phyloP scores from a whole-genome alignment of 768 basidiomycete species.

The Lyophyllum semitale region DNA sequence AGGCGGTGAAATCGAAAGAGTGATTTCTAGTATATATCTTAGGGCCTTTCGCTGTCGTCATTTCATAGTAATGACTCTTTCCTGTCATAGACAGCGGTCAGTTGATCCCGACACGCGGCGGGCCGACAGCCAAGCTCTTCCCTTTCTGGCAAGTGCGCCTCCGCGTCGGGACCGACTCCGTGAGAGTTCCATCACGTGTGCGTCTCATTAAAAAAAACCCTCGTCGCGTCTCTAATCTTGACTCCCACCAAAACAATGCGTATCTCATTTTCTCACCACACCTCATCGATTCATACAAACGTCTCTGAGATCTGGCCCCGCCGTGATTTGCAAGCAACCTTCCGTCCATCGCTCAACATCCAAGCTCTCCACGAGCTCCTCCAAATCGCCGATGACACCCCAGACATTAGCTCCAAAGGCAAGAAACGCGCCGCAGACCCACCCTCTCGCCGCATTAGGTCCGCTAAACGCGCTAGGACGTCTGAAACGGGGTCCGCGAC shows the following conservation, averaged over 20 bases:
- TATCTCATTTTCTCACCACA: constrained; percentile 16
- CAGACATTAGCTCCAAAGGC: constrained; percentile 12
- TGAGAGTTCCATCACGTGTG: not conserved
- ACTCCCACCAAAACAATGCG: constrained; percentile 12
- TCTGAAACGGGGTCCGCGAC: not conserved
- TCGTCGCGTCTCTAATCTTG: constrained; percentile 9
- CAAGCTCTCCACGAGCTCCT: constrained; percentile 22
- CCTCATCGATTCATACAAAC: constrained; percentile 5
- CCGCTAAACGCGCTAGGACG: constrained; percentile 17
- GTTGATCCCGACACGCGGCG: not conserved
- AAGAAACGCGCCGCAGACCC: constrained; percentile 15
- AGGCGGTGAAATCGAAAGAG: not conserved
- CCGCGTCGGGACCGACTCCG: constrained; percentile 6
- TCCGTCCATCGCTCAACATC: constrained; percentile 28
- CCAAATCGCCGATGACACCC: constrained; percentile 11
- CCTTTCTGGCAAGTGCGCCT: too few relatives aligned
- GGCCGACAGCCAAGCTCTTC: not conserved
- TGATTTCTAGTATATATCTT: not conserved
- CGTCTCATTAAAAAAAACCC: not conserved
- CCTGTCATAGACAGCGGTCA: not conserved
- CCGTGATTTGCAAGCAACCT: constrained; percentile 4
- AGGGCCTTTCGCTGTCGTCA: not conserved
- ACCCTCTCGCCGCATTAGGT: not conserved
- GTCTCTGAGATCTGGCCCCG: constrained; percentile 16
- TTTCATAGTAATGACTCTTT: not conserved